These are phyloP conservation scores for Candida insectorum DNA, from an alignment of 805 yeast genomes.

Conservation along the genomic window DNA sequence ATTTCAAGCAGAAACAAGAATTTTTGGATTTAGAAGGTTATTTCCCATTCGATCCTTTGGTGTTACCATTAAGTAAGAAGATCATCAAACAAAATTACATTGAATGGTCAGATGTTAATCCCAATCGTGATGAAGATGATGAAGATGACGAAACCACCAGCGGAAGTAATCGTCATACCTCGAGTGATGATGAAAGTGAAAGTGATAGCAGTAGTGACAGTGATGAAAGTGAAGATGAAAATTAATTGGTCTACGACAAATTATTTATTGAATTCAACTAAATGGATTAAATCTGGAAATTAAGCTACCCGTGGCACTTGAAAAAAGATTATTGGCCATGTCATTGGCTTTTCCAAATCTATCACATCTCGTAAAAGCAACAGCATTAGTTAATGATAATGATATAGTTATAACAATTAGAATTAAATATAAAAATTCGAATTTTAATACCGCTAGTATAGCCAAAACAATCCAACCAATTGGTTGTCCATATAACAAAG, in stretches of 20 bases:
- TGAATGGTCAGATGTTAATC: conserved; percentile 65
- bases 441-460: conserved; percentile 70
- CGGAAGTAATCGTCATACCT: background rate
- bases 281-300: conserved; percentile 48
- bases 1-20: conserved; percentile 66
- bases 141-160: conserved; percentile 34
- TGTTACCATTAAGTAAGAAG: conserved; percentile 58
- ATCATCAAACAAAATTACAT: conserved; percentile 53
- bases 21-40: conserved; percentile 89
- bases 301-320: conserved; percentile 46
- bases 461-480: conserved; percentile 73
- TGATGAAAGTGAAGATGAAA: background rate
- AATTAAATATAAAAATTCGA: conserved; percentile 65
- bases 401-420: conserved; percentile 65
- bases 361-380: conserved; percentile 91
- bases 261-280: conserved; percentile 2
- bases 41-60: conserved; percentile 93
- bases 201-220: background rate
- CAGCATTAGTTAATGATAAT: conserved; percentile 74
- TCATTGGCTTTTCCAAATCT: conserved; percentile 83
- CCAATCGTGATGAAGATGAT: conserved; percentile 59
- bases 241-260: too few species aligned
- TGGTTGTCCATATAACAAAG: conserved; percentile 71
- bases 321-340: conserved; percentile 56
- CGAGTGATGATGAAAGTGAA: background rate